Evolutionary conservation across 179 eudicot genomes (phyloP).

Genomic region (Camellia oleifera): DNA sequence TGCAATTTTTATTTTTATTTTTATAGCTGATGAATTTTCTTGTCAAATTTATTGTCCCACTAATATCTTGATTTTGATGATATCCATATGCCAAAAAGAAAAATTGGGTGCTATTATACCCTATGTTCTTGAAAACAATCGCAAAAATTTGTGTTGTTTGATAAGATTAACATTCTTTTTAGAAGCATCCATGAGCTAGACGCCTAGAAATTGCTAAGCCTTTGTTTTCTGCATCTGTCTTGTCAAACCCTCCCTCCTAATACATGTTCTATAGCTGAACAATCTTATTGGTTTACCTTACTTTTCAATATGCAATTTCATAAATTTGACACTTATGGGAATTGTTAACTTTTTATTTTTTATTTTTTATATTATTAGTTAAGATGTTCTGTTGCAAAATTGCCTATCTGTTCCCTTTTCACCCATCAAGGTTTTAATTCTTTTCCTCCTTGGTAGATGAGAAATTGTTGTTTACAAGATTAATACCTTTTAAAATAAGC

Average conservation of each 20-base stretch:
- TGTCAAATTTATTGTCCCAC: background rate
- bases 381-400: background rate
- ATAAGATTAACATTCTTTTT: background rate
- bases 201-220: background rate
- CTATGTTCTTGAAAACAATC: background rate
- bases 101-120: no score
- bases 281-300: background rate
- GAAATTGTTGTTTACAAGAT: no score
- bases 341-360: background rate
- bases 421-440: no score
- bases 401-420: no score
- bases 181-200: background rate
- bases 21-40: slow-evolving; percentile 14
- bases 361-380: background rate
- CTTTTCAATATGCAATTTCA: background rate
- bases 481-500: no score
- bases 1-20: background rate
- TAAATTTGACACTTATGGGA: background rate
- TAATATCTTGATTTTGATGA: no score
- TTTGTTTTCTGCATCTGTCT: no score
- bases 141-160: background rate
- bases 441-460: no score
- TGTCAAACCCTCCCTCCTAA: no score
- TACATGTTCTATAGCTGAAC: background rate
- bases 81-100: no score